Base-by-base conservation (phyloP, 106 monocot genomes). In the Gastrodia elata region DNA sequence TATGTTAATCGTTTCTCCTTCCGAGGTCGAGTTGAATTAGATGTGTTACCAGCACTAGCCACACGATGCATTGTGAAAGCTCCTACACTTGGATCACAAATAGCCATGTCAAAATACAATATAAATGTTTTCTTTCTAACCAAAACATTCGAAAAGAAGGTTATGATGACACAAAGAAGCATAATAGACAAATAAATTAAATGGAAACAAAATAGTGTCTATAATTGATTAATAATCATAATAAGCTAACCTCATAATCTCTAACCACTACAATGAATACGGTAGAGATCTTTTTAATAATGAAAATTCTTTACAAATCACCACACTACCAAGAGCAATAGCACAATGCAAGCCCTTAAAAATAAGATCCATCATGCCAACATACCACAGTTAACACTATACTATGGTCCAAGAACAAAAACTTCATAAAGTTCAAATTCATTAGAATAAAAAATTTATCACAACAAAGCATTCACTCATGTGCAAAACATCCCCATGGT, bases 1-100 rank as follows among this genome's bases (percentile, higher is more conserved):
- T 93, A 98, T 28, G 93, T 88, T 24, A 98, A 86, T 5, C 91
- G 80, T 76, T 98, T 98, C 77, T 98, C 97, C 82, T 87, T 98
- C 74, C 97, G 78, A 41, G 90, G 93, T 42, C 97, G 92, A 56
- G 88, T 75, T 61, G 93, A 98, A 83, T 78, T 80, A 28, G 78
- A 79, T 30, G 83, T 84, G 68, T 91, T 91, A 48, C 93, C 88
- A 32, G 91, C 84, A 87, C 97, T 98, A 16, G 73, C 88, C 68
- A 98, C 97, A 67, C 97, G 93, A 74, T 91, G 97, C 97, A 98
- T 98, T 71, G 52, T 80, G 68, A 73, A 58, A 65, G 39, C 59
- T 35, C 77, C 77, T 80, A 58, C 42, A 55, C 38, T 79, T 73
- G 73, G 35, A 64, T 40, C 46, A 33, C n/a, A n/a, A n/a, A n/a